Evolutionary conservation across 495 filamentous ascomycete genomes (phyloP).

Genomic region (Cladorrhinum samala): DNA sequence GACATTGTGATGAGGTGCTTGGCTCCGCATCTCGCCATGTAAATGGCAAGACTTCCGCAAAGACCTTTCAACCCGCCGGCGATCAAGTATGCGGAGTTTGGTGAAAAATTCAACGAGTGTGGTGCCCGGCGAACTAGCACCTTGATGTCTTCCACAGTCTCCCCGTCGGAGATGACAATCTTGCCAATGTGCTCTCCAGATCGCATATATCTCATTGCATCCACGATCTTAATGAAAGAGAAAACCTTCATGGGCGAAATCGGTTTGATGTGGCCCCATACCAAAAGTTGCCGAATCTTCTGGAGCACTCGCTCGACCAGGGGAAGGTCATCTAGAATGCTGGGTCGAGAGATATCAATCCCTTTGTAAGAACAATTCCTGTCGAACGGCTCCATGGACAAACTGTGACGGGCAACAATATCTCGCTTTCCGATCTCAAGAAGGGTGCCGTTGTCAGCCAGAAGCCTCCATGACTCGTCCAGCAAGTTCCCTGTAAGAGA

Average conservation of each 20-base stretch:
- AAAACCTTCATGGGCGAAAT: constrained; percentile 17
- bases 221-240: background rate
- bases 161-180: constrained; percentile 30
- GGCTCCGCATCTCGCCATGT: constrained; percentile 34
- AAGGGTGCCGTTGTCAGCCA: constrained; percentile 44
- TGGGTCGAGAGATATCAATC: constrained; percentile 31
- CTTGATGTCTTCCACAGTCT: background rate
- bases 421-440: constrained; percentile 46
- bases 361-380: constrained; percentile 39
- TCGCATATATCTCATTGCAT: constrained; percentile 22
- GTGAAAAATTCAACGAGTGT: constrained; percentile 3
- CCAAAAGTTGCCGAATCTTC: constrained; percentile 19
- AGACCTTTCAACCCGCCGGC: constrained; percentile 42
- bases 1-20: constrained; percentile 20
- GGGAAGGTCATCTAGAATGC: background rate
- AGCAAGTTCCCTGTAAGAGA: constrained; percentile 46
- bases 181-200: constrained; percentile 41
- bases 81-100: constrained; percentile 34
- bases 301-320: constrained; percentile 2
- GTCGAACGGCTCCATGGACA: constrained; percentile 41
- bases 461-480: constrained; percentile 39
- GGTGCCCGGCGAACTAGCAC: constrained; percentile 17
- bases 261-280: constrained; percentile 27
- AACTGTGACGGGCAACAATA: constrained; percentile 16
- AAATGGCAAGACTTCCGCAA: constrained; percentile 33